Conservation (phyloP, 148 eudicot species). For the Vaccinium macrocarpon region DNA sequence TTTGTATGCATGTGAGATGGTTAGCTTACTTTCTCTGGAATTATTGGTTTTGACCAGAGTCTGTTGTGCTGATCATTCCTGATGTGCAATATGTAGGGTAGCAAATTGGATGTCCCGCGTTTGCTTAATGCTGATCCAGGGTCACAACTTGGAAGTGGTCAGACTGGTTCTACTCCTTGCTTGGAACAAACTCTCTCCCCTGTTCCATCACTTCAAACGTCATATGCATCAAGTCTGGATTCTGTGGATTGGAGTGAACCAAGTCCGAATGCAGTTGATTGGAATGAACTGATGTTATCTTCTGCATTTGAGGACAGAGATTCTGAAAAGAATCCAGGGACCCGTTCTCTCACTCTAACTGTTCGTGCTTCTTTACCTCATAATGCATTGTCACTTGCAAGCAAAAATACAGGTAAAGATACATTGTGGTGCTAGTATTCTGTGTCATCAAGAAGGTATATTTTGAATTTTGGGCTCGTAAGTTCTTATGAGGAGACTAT, state of each 20-base stretch:
- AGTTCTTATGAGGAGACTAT: background rate
- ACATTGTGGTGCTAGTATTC: background rate
- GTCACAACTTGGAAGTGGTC: slow-evolving; percentile 13
- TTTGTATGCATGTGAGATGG: slow-evolving; percentile 2
- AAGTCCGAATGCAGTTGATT: slow-evolving; percentile 9
- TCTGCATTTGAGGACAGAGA: slow-evolving; percentile 17
- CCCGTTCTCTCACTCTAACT: slow-evolving; percentile 10
- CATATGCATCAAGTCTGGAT: slow-evolving; percentile 14
- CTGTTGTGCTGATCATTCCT: background rate
- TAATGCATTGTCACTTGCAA: background rate
- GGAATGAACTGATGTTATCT: slow-evolving; percentile 9
- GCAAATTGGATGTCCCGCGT: slow-evolving; percentile 14
- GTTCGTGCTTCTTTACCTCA: slow-evolving; percentile 3
- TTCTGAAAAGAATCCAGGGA: slow-evolving; percentile 15
- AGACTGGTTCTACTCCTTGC: slow-evolving; percentile 10
- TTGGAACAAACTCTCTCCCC: slow-evolving; percentile 7
- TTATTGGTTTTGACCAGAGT: background rate
- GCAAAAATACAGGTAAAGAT: slow-evolving; percentile 10
- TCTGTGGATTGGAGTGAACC: background rate
- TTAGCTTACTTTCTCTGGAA: background rate
- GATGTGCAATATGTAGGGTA: slow-evolving; percentile 7
- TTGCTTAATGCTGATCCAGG: slow-evolving; percentile 15
- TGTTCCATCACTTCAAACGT: background rate
- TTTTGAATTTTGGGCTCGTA: background rate
- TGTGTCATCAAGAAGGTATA: background rate